These are phyloP conservation scores for Acacia confusa DNA, from an alignment of 306 rosid genomes.

Conservation along the genomic window DNA sequence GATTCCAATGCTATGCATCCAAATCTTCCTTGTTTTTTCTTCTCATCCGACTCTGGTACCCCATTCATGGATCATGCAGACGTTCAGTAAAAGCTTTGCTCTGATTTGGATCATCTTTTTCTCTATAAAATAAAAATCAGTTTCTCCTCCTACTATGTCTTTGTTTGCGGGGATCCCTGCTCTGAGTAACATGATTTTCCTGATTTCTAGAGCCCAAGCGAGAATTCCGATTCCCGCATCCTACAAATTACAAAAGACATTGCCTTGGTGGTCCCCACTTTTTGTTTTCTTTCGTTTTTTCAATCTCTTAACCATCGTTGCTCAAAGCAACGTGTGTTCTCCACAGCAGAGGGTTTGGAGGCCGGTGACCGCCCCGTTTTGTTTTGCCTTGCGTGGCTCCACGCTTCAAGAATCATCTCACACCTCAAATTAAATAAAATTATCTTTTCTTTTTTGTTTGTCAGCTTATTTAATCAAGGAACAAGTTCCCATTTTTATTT, in stretches of 20 bases:
- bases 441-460: neutral
- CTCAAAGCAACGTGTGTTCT: neutral
- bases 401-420: neutral
- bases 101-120: neutral
- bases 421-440: neutral
- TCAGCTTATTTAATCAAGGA: neutral
- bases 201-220: neutral
- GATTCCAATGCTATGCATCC: neutral
- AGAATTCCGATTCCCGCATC: neutral
- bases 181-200: neutral
- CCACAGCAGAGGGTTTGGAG: neutral
- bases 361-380: neutral
- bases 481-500: neutral
- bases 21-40: neutral
- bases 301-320: neutral
- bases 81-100: neutral
- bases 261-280: neutral
- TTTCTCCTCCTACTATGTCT: neutral
- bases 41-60: neutral
- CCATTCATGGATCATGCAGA: neutral
- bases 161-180: neutral
- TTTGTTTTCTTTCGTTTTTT: neutral
- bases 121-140: neutral
- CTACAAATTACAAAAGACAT: neutral
- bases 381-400: neutral